Percentiles rank a stretch among this genome's conserved stretches.
Conservation (phyloP, 805 yeast genomes). For the Pichia rugopelliculosa region DNA sequence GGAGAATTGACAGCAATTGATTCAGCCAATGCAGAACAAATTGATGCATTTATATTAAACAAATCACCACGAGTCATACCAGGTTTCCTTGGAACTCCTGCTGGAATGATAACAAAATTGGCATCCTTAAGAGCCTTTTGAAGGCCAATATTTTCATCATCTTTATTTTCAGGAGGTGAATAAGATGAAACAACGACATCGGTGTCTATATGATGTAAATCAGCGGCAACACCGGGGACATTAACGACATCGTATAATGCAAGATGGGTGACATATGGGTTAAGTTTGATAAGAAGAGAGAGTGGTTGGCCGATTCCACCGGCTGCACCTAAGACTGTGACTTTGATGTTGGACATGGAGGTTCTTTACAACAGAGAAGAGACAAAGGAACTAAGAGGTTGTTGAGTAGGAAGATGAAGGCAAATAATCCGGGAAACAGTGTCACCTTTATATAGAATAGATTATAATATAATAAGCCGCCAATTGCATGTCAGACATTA, state of each 20-base stretch:
- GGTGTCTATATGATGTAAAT: slow-evolving; percentile 46
- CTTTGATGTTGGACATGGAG: slow-evolving; percentile 28
- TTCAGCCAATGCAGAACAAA: slow-evolving; percentile 64
- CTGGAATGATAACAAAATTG: slow-evolving; percentile 48
- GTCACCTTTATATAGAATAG: too few species aligned
- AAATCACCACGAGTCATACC: slow-evolving; percentile 61
- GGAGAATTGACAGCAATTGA: slow-evolving; percentile 70
- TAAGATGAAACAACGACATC: slow-evolving; percentile 37
- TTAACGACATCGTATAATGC: slow-evolving; percentile 48
- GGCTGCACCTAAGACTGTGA: slow-evolving; percentile 84
- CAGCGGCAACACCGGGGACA: slow-evolving; percentile 50
- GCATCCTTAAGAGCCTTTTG: slow-evolving; percentile 38
- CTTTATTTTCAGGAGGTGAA: slow-evolving; percentile 29
- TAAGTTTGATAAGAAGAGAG: slow-evolving; percentile 42
- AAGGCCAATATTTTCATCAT: slow-evolving; percentile 23
- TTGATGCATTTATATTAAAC: slow-evolving; percentile 56
- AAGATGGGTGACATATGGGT: slow-evolving; percentile 37
- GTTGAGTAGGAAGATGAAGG: too few species aligned
- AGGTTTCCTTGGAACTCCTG: slow-evolving; percentile 58
- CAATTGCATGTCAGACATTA: too few species aligned
- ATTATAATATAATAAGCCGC: too few species aligned
- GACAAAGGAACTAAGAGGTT: too few species aligned
- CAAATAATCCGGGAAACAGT: too few species aligned
- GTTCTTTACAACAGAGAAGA: background rate
- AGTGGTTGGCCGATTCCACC: slow-evolving; percentile 64